Base-by-base conservation (phyloP, 805 yeast species). In the Teunomyces panamensis region DNA sequence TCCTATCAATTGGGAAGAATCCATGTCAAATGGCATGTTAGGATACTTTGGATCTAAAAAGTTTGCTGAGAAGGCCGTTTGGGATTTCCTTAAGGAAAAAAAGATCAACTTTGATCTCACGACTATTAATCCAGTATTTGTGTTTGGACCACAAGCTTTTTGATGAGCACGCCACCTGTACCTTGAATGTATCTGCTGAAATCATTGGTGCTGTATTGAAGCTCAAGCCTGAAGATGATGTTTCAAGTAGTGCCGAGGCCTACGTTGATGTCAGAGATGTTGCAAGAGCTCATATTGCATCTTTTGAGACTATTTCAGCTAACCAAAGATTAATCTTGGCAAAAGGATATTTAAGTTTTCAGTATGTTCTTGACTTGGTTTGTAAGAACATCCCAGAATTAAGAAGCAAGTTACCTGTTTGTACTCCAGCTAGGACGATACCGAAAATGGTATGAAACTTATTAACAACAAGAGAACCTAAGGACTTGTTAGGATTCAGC, bases 41-140 rank as follows among this genome's bases (percentile, higher is more conserved):
- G 85, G 83, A 1, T 81, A 82, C 61, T 54, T 73, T 48, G 87
- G 80, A 3, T 79, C 86, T 11, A 81, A 81, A 62, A 79, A 76
- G 36, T 74, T 75, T 50, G 85, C 87, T 13, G 88, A 84, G 57
- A 63, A 66, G 42, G 75, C 79, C 1, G 86, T 85, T 3, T 82
- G 89, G 84, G 74, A 78, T 4, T 74, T 68, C 14, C 67, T 78
- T 44, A 56, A 71, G 20, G 51, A 60, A 27, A 32, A 45, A 29
- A 44, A 44, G 9, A 50, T 50, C 28, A 30, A 34, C 36, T 52
- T 48, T 30, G 35, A 45, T 28, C 20, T 71, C 30, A 45, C 62
- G 2, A 55, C 65, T 2, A 67, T 69, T n/a, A 65, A 65, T 44
- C 75, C 75, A 5, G 70, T 63, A 8, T 70, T 60, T 46, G 74